Percentiles rank a stretch among this genome's conserved stretches.
Conservation (phyloP, 352 stramenopile genomes). For the Pythium utonaiense region DNA sequence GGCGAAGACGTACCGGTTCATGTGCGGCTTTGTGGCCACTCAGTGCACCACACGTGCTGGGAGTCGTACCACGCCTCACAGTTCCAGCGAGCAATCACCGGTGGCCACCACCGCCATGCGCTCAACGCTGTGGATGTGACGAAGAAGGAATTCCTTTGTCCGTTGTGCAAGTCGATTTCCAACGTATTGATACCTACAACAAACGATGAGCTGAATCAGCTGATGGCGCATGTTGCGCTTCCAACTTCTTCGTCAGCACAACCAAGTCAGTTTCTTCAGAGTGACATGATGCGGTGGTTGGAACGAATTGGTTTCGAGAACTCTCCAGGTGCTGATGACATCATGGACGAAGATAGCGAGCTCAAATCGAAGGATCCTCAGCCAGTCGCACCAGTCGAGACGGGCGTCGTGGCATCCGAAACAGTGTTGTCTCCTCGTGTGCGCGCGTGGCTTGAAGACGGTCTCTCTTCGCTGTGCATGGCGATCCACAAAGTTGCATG, state of each 20-base stretch:
- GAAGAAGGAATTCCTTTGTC: conserved; percentile 96
- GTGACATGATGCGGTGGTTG: conserved; percentile 49
- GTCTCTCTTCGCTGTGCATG: conserved; percentile 79
- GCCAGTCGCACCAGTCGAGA: not conserved
- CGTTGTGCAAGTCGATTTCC: conserved; percentile 96
- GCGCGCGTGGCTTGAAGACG: conserved; percentile 60
- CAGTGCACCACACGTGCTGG: conserved; percentile 93
- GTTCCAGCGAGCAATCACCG: conserved; percentile 90
- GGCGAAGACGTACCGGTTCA: conserved; percentile 79
- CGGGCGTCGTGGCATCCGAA: not conserved
- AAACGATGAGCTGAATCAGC: conserved; percentile 45
- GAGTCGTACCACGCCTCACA: conserved; percentile 94
- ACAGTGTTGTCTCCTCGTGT: conserved; percentile 26
- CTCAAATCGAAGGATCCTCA: conserved; percentile 13
- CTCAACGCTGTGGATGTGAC: conserved; percentile 94
- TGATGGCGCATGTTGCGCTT: conserved; percentile 14
- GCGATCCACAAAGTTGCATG: conserved; percentile 80
- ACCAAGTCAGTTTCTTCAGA: not conserved
- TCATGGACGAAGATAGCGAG: conserved; percentile 18
- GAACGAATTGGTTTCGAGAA: conserved; percentile 19
- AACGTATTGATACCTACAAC: conserved; percentile 94
- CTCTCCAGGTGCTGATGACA: conserved; percentile 10
- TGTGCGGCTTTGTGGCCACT: conserved; percentile 91
- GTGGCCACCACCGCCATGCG: conserved; percentile 90
- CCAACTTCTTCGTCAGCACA: not conserved